phyloP scores from a whole-genome alignment of 257 asterid genomes.

The Fraxinus americana region DNA sequence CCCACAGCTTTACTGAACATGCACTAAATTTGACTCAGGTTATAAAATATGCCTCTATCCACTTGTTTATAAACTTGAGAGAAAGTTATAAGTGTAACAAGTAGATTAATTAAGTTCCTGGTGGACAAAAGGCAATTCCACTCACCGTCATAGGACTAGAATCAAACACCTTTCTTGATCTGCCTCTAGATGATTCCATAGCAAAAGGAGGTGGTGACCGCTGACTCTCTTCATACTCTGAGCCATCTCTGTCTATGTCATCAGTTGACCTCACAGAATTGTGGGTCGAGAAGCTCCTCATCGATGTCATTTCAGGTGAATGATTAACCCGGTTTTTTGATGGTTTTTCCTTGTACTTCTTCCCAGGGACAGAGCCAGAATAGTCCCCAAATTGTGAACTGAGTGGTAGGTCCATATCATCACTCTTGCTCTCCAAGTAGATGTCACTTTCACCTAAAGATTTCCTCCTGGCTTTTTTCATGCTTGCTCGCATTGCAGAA shows the following conservation, averaged over 20 bases:
- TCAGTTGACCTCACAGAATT: constrained; percentile 69
- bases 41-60: not conserved
- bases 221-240: constrained; percentile 64
- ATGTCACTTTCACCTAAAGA: constrained; percentile 67
- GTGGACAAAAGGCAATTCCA: constrained; percentile 24
- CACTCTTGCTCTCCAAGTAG: constrained; percentile 90
- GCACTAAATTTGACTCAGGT: not conserved
- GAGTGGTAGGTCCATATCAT: constrained; percentile 86
- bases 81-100: not conserved
- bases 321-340: constrained; percentile 48
- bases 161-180: constrained; percentile 62
- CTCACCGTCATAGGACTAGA: constrained; percentile 71
- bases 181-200: constrained; percentile 71
- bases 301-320: constrained; percentile 76
- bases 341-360: constrained; percentile 65
- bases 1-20: no score
- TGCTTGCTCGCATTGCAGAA: constrained; percentile 93
- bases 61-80: not conserved
- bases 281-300: constrained; percentile 57
- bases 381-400: constrained; percentile 66
- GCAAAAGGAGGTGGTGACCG: constrained; percentile 70
- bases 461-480: constrained; percentile 78
- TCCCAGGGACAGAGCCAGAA: constrained; percentile 67
- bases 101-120: constrained; percentile 9
- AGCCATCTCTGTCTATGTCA: constrained; percentile 63